Base-by-base conservation (phyloP, 495 filamentous ascomycete genomes). In the Daldinia decipiens region DNA sequence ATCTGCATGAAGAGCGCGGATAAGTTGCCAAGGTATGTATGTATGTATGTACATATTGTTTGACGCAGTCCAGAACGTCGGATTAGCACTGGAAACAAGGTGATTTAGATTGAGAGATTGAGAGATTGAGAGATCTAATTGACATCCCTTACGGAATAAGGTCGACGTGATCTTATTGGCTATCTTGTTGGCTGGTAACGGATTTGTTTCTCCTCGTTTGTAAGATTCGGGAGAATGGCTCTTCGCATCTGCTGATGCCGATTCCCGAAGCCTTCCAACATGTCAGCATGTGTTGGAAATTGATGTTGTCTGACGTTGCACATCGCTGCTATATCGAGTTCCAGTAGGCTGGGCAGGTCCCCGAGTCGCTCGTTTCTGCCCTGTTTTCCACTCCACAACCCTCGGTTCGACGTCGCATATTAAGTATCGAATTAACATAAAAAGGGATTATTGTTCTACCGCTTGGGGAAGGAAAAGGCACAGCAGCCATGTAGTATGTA, bases 251-350 rank as follows among this genome's bases (percentile, higher is more conserved):
- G 59, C 60, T 39, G 68, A 72, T 72, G 55, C 70, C 70, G 70
- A 68, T 68, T 61, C 50, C 65, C 60, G 65, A 68, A 32, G 26
- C 29, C 32, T 27, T 36, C 29, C 52, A 32, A 36, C 13, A 12
- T 34, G 53, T 13, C 52, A 32, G 21, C 13, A 12, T 34, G 53
- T 13, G 12, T 9, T 45, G 40, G 45, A 29, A 43, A 63, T 59
- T 45, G 11, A 53, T 39, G 21, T 54, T 64, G 60, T 15, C 34
- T 64, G 63, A 59, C 34, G 39, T 62, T 62, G 51, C 62, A 71
- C 62, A 72, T 72, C 59, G 59, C 70, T 68, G 64, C 70, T 68
- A 27, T 65, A 66, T 68, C 65, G 59, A 73, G 65, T 68, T 68
- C 70, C 65, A 61, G 47, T 39, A 62, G 70, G 43, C 52, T 65